Conservation (phyloP, 495 filamentous ascomycete genomes). For the Entonaema liquescens region DNA sequence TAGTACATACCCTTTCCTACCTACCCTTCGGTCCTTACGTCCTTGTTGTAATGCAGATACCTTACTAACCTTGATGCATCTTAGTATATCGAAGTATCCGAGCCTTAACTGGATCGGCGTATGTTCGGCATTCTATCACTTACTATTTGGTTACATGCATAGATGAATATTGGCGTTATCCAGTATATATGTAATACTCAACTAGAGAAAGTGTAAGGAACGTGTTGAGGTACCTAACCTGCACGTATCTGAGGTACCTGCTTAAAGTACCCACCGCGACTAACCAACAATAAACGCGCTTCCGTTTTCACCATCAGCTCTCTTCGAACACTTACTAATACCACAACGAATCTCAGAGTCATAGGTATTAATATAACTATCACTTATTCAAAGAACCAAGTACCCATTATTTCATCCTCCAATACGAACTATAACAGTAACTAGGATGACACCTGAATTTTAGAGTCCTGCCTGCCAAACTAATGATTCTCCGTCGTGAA, state of each 20-base stretch:
- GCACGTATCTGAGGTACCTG: not conserved
- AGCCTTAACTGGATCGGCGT: not conserved
- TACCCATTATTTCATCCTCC: no score
- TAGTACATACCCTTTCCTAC: not conserved
- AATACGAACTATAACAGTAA: no score
- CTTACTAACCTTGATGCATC: not conserved
- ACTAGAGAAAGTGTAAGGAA: no score
- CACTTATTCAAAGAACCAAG: no score
- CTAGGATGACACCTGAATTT: no score
- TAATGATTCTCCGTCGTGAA: no score
- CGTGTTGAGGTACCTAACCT: not conserved
- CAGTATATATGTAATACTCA: no score
- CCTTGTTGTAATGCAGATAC: conserved; percentile 1
- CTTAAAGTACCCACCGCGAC: not conserved
- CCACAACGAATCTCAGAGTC: not conserved
- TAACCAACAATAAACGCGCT: not conserved
- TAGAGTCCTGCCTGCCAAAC: no score
- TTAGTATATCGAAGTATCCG: not conserved
- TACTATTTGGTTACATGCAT: no score
- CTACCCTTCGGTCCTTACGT: not conserved
- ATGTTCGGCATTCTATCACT: not conserved
- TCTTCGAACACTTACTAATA: not conserved
- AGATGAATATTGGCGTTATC: no score
- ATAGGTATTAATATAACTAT: not conserved
- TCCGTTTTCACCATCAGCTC: not conserved